These are phyloP conservation scores for Drechslera avenae DNA, from an alignment of 2,329 filamentous ascomycete genomes.

Conservation along the genomic window DNA sequence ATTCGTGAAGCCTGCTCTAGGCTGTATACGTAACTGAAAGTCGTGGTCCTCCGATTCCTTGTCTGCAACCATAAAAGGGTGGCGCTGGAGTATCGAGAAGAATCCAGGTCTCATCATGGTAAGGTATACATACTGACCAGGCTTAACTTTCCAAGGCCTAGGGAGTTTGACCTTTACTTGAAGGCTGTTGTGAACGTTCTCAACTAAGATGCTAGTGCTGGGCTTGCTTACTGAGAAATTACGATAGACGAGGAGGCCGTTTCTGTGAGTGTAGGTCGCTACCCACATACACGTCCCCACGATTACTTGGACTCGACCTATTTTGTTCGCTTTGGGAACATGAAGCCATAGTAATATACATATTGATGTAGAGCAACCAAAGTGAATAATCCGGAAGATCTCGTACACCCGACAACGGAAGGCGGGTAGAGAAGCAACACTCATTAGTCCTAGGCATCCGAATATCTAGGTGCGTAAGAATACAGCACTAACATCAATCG, in stretches of 20 bases:
- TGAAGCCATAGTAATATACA: conserved; percentile 17
- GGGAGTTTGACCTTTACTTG: conserved; percentile 12
- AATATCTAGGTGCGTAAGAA: neutral
- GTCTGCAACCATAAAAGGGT: conserved; percentile 18
- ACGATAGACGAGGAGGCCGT: conserved; percentile 16
- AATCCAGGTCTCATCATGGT: conserved; percentile 13
- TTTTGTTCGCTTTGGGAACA: conserved; percentile 3
- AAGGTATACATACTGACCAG: conserved; percentile 24
- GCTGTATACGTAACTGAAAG: conserved; percentile 18
- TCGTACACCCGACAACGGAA: conserved; percentile 8
- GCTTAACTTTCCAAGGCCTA: conserved; percentile 17
- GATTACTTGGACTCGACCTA: conserved; percentile 4
- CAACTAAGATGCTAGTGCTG: conserved; percentile 9
- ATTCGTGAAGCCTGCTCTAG: conserved; percentile 17
- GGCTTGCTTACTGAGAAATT: conserved; percentile 17
- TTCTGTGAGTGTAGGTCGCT: conserved; percentile 11
- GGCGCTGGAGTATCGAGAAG: conserved; percentile 18
- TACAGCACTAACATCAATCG: neutral
- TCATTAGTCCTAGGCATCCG: conserved; percentile 7
- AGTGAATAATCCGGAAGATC: conserved; percentile 10
- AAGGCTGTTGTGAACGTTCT: conserved; percentile 17
- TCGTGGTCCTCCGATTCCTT: neutral
- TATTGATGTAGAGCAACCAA: conserved; percentile 14
- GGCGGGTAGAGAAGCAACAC: conserved; percentile 6
- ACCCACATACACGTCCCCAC: conserved; percentile 11